Conservation (phyloP, 1,139 yeast species). For the Nakaseomyces nivariensis region DNA sequence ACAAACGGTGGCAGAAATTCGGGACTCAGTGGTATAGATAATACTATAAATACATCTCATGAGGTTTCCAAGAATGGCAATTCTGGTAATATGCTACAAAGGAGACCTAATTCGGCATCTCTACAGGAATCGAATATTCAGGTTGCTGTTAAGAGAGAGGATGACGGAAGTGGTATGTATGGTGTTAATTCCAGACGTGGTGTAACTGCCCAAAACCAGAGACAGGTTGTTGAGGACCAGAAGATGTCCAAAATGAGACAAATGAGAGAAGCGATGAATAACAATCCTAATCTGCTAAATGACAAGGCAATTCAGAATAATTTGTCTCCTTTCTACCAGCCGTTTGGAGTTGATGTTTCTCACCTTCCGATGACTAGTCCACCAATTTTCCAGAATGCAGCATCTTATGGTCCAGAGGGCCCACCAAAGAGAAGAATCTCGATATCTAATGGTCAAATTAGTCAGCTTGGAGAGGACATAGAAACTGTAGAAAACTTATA, state of each 20-base stretch:
- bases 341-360: conserved; percentile 33
- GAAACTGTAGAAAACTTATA: conserved; percentile 27
- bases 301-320: conserved; percentile 32
- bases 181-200: neutral
- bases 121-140: neutral
- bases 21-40: neutral
- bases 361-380: conserved; percentile 57
- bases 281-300: conserved; percentile 15
- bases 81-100: conserved; percentile 1
- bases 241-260: neutral
- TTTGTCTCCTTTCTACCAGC: conserved; percentile 32
- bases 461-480: conserved; percentile 44
- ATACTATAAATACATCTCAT: neutral
- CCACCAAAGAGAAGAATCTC: conserved; percentile 51
- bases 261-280: conserved; percentile 7
- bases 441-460: conserved; percentile 72
- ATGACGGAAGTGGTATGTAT: neutral
- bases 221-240: neutral
- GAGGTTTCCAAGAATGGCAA: neutral
- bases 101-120: neutral
- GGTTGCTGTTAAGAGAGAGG: neutral
- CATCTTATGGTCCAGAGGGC: conserved; percentile 35
- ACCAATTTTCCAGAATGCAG: conserved; percentile 46
- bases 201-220: neutral
- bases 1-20: neutral